Percentiles rank a stretch among this genome's conserved stretches.
Conservation (phyloP, 306 rosid genomes). For the Alnus glutinosa region DNA sequence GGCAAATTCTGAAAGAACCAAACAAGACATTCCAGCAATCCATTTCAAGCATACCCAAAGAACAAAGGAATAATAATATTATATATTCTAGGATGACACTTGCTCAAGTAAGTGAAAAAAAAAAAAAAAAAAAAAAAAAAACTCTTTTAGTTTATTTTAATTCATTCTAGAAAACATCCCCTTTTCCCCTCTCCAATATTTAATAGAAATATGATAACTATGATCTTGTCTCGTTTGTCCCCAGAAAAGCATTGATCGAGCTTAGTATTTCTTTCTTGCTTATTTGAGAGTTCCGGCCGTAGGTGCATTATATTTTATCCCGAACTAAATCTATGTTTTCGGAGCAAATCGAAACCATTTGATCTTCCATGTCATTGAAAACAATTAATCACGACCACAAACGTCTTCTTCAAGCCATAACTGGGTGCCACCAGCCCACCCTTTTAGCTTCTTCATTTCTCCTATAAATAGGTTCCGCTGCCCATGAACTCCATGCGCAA, state of each 20-base stretch:
- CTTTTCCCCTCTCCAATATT: too few species aligned
- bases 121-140: too few species aligned
- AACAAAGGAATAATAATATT: too few species aligned
- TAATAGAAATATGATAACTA: too few species aligned
- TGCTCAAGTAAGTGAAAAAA: too few species aligned
- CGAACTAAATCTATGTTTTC: neutral
- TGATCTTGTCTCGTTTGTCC: neutral
- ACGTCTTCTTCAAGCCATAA: conserved; percentile 12
- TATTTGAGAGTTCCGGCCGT: neutral
- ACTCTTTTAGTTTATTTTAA: too few species aligned
- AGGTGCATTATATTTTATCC: neutral
- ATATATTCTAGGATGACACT: too few species aligned
- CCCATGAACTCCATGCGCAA: conserved; percentile 5
- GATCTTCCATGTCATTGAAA: conserved; percentile 22
- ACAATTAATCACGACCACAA: conserved; percentile 37
- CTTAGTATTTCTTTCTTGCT: neutral
- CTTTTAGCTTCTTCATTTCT: neutral
- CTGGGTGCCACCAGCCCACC: neutral
- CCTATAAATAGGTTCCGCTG: conserved; percentile 40
- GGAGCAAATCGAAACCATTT: conserved; percentile 32
- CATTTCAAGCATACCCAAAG: too few species aligned
- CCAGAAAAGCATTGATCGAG: conserved; percentile 9
- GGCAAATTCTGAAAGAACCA: too few species aligned
- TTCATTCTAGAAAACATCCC: too few species aligned
- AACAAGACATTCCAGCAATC: too few species aligned